These are phyloP conservation scores for Chytriomyces sp. DNA, from an alignment of 192 early-diverging fungal genomes.

Conservation along the genomic window DNA sequence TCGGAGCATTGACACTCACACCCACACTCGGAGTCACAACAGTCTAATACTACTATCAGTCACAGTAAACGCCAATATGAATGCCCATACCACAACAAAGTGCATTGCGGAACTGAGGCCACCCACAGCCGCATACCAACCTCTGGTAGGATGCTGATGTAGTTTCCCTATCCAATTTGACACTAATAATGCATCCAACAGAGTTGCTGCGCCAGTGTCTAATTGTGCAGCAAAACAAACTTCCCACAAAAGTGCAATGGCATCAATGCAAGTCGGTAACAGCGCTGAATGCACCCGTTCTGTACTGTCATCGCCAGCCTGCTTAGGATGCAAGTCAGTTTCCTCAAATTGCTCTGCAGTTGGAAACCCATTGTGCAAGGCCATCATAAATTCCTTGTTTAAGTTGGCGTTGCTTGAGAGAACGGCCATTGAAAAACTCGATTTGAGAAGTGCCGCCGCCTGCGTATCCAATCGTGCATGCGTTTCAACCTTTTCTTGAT, in stretches of 20 bases:
- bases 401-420: neutral
- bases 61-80: too few species aligned
- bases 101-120: neutral
- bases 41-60: too few species aligned
- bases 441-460: constrained; percentile 9
- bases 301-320: neutral
- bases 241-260: constrained; percentile 15
- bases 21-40: too few species aligned
- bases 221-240: constrained; percentile 2
- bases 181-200: constrained; percentile 1
- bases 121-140: constrained; percentile 23
- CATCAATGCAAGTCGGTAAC: constrained; percentile 1
- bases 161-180: too few species aligned
- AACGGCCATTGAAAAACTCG: neutral
- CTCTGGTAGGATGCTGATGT: neutral
- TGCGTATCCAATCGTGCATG: neutral
- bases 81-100: constrained; percentile 2
- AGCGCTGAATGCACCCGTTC: constrained; percentile 7
- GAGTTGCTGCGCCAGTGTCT: neutral
- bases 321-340: constrained; percentile 14
- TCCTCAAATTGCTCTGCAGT: neutral
- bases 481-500: neutral
- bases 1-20: too few species aligned
- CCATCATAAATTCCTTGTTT: neutral
- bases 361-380: neutral